These are phyloP conservation scores for Acanthamoeba healyi DNA, from an alignment of 208 protist species.

Conservation along the genomic window DNA sequence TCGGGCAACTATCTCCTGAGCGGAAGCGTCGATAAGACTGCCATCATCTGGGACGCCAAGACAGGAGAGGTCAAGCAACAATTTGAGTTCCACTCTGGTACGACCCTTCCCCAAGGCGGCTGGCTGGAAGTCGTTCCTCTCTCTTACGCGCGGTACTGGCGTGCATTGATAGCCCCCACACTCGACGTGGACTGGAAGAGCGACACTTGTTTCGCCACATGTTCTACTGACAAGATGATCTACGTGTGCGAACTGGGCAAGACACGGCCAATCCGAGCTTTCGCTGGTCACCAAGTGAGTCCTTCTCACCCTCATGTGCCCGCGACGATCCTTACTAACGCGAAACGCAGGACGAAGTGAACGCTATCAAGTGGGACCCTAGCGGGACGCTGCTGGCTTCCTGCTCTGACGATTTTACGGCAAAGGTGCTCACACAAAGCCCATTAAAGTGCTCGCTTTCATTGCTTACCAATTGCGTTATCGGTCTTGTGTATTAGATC, in stretches of 20 bases:
- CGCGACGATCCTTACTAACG: no score
- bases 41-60: slow-evolving; percentile 91
- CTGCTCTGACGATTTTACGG: slow-evolving; percentile 94
- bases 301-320: no score
- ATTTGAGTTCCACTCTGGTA: slow-evolving; percentile 88
- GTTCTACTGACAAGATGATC: slow-evolving; percentile 92
- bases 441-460: no score
- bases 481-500: slow-evolving; percentile 58
- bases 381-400: slow-evolving; percentile 91
- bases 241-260: slow-evolving; percentile 90
- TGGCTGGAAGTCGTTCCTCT: neutral
- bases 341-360: slow-evolving; percentile 92
- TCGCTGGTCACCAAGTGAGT: slow-evolving; percentile 86
- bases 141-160: neutral
- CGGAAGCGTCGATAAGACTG: slow-evolving; percentile 91
- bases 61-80: slow-evolving; percentile 86
- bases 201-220: slow-evolving; percentile 91
- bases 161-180: slow-evolving; percentile 83
- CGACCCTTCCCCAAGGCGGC: neutral
- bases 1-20: slow-evolving; percentile 89
- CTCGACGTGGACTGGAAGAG: slow-evolving; percentile 94
- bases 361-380: slow-evolving; percentile 93
- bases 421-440: no score
- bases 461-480: no score
- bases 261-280: slow-evolving; percentile 75